These are phyloP conservation scores for Claviceps africana DNA, from an alignment of 2,329 filamentous ascomycete genomes.

Conservation along the genomic window DNA sequence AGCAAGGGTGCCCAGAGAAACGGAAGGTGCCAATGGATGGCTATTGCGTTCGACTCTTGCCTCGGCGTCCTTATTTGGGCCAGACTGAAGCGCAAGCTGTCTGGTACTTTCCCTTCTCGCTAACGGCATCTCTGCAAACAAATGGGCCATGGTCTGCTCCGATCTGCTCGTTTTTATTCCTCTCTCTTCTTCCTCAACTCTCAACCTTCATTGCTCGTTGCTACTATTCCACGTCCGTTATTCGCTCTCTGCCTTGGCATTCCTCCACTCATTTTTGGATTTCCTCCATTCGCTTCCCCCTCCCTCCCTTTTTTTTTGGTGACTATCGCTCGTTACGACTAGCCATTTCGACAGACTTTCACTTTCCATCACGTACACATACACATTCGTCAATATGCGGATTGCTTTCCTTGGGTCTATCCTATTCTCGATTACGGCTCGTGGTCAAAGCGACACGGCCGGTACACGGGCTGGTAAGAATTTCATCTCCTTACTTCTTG, in stretches of 20 bases:
- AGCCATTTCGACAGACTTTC: conserved; percentile 11
- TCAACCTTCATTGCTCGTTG: conserved; percentile 10
- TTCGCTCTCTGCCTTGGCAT: conserved; percentile 9
- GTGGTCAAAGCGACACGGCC: background rate
- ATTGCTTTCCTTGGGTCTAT: conserved; percentile 4
- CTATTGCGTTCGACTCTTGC: background rate
- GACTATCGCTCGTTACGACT: conserved; percentile 18
- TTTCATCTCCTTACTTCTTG: background rate
- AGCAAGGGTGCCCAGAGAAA: background rate
- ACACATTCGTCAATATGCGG: conserved; percentile 12
- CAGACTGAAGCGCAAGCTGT: background rate
- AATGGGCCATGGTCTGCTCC: background rate
- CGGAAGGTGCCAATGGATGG: background rate
- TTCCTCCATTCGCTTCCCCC: conserved; percentile 7
- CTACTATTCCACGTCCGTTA: conserved; percentile 11
- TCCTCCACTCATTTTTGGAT: conserved; percentile 20
- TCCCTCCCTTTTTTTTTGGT: conserved; percentile 18
- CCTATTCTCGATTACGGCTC: conserved; percentile 7
- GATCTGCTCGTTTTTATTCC: background rate
- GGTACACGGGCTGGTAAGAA: background rate
- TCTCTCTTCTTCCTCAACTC: conserved; percentile 5
- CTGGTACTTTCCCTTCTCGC: background rate
- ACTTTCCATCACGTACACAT: conserved; percentile 6
- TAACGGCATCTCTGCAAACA: conserved; percentile 1
- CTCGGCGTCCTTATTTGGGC: background rate